phyloP scores from a whole-genome alignment of 345 rosid genomes.

The Brassica napus region DNA sequence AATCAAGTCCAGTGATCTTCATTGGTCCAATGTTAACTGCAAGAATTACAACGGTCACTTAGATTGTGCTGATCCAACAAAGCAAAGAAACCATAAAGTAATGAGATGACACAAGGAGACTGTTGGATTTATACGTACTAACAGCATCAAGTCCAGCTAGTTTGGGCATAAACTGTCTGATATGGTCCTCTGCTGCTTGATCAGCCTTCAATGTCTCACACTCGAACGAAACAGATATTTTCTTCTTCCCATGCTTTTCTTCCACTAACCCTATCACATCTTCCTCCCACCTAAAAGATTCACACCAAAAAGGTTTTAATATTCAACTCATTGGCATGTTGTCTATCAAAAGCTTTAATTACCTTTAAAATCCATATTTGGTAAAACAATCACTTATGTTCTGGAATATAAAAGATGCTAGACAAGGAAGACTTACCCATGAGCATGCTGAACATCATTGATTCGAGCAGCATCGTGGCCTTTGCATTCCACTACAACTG shows the following conservation, averaged over 20 bases:
- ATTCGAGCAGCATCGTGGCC: conserved; percentile 96
- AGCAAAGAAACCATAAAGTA: background rate
- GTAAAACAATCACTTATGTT: background rate
- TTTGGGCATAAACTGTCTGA: conserved; percentile 82
- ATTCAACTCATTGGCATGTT: conserved; percentile 1
- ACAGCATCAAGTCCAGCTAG: conserved; percentile 80
- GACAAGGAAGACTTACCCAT: conserved; percentile 58
- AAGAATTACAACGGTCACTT: conserved; percentile 17
- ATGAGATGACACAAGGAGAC: background rate
- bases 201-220: conserved; percentile 95
- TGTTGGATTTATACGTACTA: conserved; percentile 49
- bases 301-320: background rate
- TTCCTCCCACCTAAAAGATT: conserved; percentile 65
- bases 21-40: conserved; percentile 85
- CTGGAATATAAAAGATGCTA: background rate
- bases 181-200: conserved; percentile 86
- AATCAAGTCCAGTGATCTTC: conserved; percentile 70
- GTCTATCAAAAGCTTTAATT: background rate
- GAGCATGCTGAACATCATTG: conserved; percentile 69
- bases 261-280: conserved; percentile 75
- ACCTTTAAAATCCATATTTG: background rate
- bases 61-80: background rate
- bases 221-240: conserved; percentile 65
- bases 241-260: conserved; percentile 59
- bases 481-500: conserved; percentile 80